Conservation (phyloP, 441 rosid species). For the Adansonia grandidieri region DNA sequence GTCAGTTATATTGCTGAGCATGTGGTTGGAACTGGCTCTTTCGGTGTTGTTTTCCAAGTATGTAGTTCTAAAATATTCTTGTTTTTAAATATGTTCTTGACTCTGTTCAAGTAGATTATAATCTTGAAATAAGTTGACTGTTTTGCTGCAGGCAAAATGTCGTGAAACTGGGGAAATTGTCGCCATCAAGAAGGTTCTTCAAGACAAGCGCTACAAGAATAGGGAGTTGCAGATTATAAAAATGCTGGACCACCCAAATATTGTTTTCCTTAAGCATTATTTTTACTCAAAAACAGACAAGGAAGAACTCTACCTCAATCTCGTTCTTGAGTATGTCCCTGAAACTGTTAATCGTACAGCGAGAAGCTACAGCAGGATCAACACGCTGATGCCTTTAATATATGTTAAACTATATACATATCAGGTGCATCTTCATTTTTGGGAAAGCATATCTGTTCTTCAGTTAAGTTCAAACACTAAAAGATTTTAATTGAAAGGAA, state of each 20-base stretch:
- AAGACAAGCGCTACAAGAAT: constrained; percentile 97
- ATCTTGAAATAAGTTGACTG: constrained; percentile 29
- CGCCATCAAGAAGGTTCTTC: constrained; percentile 97
- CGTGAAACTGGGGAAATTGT: constrained; percentile 95
- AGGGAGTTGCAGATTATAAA: constrained; percentile 97
- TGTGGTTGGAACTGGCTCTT: constrained; percentile 95
- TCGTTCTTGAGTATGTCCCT: constrained; percentile 93
- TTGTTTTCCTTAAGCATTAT: constrained; percentile 83
- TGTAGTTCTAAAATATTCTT: constrained; percentile 32
- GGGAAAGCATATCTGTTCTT: neutral
- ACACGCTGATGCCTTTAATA: constrained; percentile 87
- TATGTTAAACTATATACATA: constrained; percentile 94
- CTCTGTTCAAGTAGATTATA: constrained; percentile 22
- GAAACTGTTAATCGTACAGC: constrained; percentile 91
- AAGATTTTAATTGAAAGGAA: neutral
- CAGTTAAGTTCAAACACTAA: neutral
- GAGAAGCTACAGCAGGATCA: constrained; percentile 75
- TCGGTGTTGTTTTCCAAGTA: constrained; percentile 92
- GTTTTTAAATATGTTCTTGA: neutral
- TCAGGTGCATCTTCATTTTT: constrained; percentile 52
- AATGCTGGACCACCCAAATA: constrained; percentile 97
- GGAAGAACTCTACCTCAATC: constrained; percentile 94
- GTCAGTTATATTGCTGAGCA: constrained; percentile 94
- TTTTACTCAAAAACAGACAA: constrained; percentile 93
- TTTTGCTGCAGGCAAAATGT: constrained; percentile 80